These are phyloP conservation scores for Solanum pennellii DNA, from an alignment of 257 asterid genomes.

Conservation along the genomic window DNA sequence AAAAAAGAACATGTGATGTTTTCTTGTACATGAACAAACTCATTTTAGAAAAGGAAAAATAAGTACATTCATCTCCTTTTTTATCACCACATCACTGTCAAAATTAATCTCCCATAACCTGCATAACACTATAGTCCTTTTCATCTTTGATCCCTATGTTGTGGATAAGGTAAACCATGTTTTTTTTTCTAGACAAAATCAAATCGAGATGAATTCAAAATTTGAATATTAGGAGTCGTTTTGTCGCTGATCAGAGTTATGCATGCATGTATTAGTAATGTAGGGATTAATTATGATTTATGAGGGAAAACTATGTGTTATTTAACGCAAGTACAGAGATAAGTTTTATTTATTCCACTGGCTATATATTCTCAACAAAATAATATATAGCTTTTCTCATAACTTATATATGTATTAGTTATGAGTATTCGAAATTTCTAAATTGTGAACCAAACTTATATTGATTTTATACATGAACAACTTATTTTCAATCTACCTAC, in stretches of 20 bases:
- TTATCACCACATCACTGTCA: neutral
- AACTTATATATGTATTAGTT: neutral
- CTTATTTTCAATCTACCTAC: neutral
- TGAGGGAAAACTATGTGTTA: too few species aligned
- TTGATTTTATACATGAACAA: neutral
- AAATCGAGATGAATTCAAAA: neutral
- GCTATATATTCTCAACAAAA: neutral
- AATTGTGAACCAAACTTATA: neutral
- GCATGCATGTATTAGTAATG: neutral
- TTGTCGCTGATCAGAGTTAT: neutral
- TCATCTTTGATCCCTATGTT: neutral
- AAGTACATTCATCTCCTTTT: neutral
- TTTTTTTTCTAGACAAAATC: neutral
- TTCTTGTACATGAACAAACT: neutral
- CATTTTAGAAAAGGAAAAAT: neutral
- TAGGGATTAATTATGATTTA: neutral
- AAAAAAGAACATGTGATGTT: neutral
- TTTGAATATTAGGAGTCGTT: neutral
- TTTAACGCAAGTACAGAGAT: too few species aligned
- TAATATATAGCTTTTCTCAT: neutral
- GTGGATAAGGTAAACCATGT: neutral
- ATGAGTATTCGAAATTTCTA: neutral
- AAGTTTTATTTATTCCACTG: neutral
- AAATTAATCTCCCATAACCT: neutral
- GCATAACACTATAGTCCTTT: neutral